Evolutionary conservation across 164 flowering plant genomes (phyloP), one percentile per base, ranked within the genome.

Genomic region (Berberis thunbergii): DNA sequence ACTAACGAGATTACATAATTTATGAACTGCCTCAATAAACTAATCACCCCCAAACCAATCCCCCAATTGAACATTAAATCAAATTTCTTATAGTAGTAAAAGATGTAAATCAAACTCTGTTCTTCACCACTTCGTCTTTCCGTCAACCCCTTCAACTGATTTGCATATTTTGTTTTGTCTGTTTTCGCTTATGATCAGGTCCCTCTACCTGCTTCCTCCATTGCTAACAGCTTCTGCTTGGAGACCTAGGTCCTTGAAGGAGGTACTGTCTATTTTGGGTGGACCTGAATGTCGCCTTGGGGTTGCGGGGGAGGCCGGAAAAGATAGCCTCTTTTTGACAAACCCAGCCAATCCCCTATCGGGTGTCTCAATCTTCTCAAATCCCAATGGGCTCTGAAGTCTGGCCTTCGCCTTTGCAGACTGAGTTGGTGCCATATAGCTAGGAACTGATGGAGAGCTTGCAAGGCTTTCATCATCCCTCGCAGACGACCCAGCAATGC

Each of bases 391-490:
- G 56, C 88, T 87, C 10, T 81, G 70, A 42, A 81, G 54, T 49
- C 82, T 71, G 10, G 87, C 75, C 67, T 60, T 85, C 26, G 91
- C 86, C 65, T 75, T 81, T 2, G 87, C 78, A 9, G 93, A 82
- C 62, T 76, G 60, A 2, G 93, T 84, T 0, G 85, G 73, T 42
- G 80, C 77, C 92, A 86, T 83, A 77, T 86, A 86, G 67, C 86
- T 78, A 26, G 86, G 89, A 43, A 85, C 74, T n/a, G 85, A 55
- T 3, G 87, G 76, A 2, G 86, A 80, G 75, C 92, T 86, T 0
- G 81, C 79, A 0, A 82, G 74, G 81, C 96, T 86, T 57, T 84
- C 91, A 13, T 86, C 90, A 38, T 89, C 96, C 69, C 86, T 77
- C 54, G 75, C 72, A 2, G 85, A 86, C 39, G 89, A 85, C 38